A percentile compares a stretch with the other conserved stretches of the same genome.
Evolutionary conservation across 148 eudicot species (phyloP).

Genomic region (Euryodendron excelsum): DNA sequence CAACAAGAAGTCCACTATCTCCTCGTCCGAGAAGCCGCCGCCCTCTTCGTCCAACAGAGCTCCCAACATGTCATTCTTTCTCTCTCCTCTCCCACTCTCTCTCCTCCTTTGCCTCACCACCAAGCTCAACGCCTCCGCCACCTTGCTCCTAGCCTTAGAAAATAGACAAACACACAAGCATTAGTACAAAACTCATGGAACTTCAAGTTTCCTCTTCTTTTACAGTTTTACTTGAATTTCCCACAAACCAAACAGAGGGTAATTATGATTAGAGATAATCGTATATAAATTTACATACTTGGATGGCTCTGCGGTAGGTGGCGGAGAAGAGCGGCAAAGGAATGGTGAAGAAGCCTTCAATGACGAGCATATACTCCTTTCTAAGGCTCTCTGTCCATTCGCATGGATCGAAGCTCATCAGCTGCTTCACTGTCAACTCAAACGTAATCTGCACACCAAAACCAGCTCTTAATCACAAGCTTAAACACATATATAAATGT

Average conservation of each 20-base stretch:
- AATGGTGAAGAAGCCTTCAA: constrained; percentile 93
- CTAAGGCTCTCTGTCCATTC: constrained; percentile 81
- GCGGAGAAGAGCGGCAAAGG: constrained; percentile 78
- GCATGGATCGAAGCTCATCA: constrained; percentile 92
- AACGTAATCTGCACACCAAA: constrained; percentile 67
- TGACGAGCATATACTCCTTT: constrained; percentile 81
- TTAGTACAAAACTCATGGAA: background rate
- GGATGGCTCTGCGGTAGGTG: constrained; percentile 80
- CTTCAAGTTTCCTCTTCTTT: background rate
- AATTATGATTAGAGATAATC: background rate
- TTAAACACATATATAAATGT: background rate
- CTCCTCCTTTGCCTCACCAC: constrained; percentile 75
- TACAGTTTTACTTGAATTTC: background rate
- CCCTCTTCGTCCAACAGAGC: constrained; percentile 80
- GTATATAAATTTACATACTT: no score
- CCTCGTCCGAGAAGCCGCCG: constrained; percentile 77
- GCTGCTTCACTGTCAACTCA: constrained; percentile 84
- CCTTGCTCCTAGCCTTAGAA: constrained; percentile 78
- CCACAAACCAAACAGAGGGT: background rate
- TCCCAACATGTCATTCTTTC: constrained; percentile 77
- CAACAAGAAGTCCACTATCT: constrained; percentile 81
- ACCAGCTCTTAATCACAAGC: background rate
- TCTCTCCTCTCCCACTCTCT: constrained; percentile 66
- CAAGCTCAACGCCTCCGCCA: constrained; percentile 73
- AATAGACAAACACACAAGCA: background rate